Evolutionary conservation across 2,329 filamentous ascomycete species (phyloP).

Genomic region (Apiospora arundinis): DNA sequence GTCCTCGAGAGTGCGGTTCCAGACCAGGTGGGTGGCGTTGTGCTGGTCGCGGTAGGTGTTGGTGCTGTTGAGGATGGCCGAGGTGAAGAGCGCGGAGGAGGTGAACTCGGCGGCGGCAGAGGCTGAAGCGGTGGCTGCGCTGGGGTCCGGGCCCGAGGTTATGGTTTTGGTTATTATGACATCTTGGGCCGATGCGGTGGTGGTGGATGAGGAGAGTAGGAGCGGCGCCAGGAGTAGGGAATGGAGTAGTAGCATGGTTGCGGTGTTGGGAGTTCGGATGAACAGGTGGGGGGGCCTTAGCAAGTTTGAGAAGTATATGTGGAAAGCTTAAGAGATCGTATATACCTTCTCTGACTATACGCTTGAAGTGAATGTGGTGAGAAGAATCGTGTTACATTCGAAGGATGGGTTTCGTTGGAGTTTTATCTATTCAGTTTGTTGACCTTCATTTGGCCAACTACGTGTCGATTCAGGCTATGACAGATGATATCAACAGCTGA

Average conservation of each 20-base stretch:
- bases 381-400: not conserved
- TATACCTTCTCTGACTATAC: not conserved
- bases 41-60: constrained; percentile 71
- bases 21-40: constrained; percentile 62
- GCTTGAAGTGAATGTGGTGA: not conserved
- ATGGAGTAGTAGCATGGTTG: not conserved
- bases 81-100: constrained; percentile 48
- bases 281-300: not conserved
- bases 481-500: not conserved
- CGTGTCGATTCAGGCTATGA: not conserved
- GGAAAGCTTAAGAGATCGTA: not conserved
- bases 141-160: constrained; percentile 26
- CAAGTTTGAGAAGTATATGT: too few relatives aligned
- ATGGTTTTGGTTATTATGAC: constrained; percentile 32
- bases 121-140: constrained; percentile 31
- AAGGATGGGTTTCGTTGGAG: not conserved
- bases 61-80: constrained; percentile 67
- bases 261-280: not conserved
- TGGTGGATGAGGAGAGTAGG: constrained; percentile 20
- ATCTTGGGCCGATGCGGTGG: constrained; percentile 32
- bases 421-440: not conserved
- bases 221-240: not conserved
- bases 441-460: not conserved
- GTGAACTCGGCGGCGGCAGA: constrained; percentile 41
- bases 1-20: constrained; percentile 67